Evolutionary conservation across 1,284 basidiomycete species (phyloP).

Genomic region (Neolentinus lepideus): DNA sequence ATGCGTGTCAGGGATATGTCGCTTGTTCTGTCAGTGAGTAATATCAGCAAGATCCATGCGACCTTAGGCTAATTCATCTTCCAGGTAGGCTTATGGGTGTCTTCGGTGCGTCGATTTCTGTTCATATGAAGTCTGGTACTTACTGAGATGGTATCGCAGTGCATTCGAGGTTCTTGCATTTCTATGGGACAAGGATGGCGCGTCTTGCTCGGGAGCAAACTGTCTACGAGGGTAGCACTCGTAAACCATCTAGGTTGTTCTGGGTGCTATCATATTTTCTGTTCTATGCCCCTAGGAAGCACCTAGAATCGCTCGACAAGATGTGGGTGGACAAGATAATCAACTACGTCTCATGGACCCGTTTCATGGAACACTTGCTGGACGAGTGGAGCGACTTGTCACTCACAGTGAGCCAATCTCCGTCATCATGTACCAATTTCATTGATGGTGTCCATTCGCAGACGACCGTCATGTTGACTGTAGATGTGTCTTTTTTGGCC

Average conservation of each 20-base stretch:
- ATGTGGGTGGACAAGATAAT: conserved; percentile 36
- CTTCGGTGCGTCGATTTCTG: background rate
- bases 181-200: conserved; percentile 42
- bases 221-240: conserved; percentile 23
- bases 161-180: conserved; percentile 38
- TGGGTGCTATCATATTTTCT: conserved; percentile 25
- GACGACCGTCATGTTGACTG: conserved; percentile 35
- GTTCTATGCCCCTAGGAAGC: conserved; percentile 36
- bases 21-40: conserved; percentile 31
- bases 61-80: background rate
- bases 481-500: conserved; percentile 36
- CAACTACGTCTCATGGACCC: conserved; percentile 27
- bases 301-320: conserved; percentile 29
- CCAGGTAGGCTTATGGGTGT: conserved; percentile 21
- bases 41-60: background rate
- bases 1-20: conserved; percentile 17
- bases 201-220: conserved; percentile 40
- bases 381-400: conserved; percentile 44
- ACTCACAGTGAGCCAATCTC: conserved; percentile 28
- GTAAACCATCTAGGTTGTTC: conserved; percentile 25
- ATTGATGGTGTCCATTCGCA: conserved; percentile 9
- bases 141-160: conserved; percentile 19
- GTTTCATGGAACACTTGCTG: conserved; percentile 34
- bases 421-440: background rate
- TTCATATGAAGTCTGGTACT: background rate